Evolutionary conservation across 2,329 filamentous ascomycete genomes (phyloP), one percentile per base, ranked within the genome.

Genomic region (Trematosphaeria pertusa): DNA sequence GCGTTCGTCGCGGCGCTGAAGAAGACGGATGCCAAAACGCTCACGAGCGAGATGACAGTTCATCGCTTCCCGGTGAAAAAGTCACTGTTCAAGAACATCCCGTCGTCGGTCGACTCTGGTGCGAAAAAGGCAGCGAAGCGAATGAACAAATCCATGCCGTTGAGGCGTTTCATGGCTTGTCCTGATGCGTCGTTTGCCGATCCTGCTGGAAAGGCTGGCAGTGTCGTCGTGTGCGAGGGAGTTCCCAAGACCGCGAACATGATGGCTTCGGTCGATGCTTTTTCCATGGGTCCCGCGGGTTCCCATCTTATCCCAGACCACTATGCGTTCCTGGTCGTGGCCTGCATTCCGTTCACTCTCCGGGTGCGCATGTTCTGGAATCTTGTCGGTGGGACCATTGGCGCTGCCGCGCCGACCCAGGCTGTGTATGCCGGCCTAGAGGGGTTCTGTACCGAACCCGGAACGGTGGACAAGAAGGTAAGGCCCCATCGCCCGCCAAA

Each of bases 341-440:
- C 46, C 4, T 49, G 40, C 24, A 22, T 49, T 18, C 46, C 46
- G n/a, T 49, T 49, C 31, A 35, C 10, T n/a, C 22, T 31, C 10
- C 37, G 37, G 28, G 46, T 30, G 4, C 34, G 40, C 28, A 49
- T 49, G 17, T 44, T 49, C 41, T 49, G 46, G 46, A 49, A 49
- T 26, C 37, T 49, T 31, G 28, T 35, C 19, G 40, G 46, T 15
- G 21, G 40, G 15, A 8, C 31, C 4, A 31, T 12, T 10, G n/a
- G 3, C 3, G 34, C 11, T 18, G 22, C 28, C 12, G 18, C 34
- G 15, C 24, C 41, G 18, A 20, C 14, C 20, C 31, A 37, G 3
- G 33, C 26, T 7, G 8, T 30, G 21, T 43, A 36, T 30, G n/a
- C 41, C 3, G 41, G 41, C 5, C 18, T 43, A 20, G 41, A 28